Conservation (phyloP, 2,329 filamentous ascomycete genomes). For the Polychaeton citri region DNA sequence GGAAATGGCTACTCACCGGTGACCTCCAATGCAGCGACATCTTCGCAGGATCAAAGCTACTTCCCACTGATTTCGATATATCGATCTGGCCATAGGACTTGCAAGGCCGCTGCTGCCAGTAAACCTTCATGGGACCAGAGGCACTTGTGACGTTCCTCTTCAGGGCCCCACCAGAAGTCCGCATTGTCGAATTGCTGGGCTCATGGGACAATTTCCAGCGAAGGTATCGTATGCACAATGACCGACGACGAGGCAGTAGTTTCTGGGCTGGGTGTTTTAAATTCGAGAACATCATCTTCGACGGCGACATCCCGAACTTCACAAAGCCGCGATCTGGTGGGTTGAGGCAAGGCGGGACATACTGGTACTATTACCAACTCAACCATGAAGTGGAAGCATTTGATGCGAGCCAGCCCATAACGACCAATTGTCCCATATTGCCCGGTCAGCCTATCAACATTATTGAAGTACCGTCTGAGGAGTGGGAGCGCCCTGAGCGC, state of each 20-base stretch:
- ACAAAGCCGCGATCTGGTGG: conserved; percentile 55
- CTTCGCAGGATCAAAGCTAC: too few relatives aligned
- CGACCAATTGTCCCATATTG: conserved; percentile 68
- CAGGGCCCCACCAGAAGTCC: conserved; percentile 36
- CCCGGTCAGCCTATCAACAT: conserved; percentile 82
- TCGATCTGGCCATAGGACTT: too few relatives aligned
- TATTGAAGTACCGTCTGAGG: conserved; percentile 63
- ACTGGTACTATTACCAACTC: conserved; percentile 94
- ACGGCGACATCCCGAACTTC: conserved; percentile 47
- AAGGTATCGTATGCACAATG: conserved; percentile 68
- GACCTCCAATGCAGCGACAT: too few relatives aligned
- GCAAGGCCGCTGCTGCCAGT: too few relatives aligned
- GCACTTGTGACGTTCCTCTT: conserved; percentile 26
- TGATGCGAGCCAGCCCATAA: conserved; percentile 59
- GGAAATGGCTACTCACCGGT: too few relatives aligned
- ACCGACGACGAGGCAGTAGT: conserved; percentile 57
- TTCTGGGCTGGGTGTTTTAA: conserved; percentile 81
- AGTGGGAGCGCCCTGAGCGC: conserved; percentile 12
- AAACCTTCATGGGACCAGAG: conserved; percentile 19
- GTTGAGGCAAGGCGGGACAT: conserved; percentile 81
- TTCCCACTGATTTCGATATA: too few relatives aligned
- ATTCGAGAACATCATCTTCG: conserved; percentile 74
- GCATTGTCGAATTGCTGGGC: conserved; percentile 67
- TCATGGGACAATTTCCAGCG: conserved; percentile 91
- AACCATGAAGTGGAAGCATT: conserved; percentile 65